phyloP scores from a whole-genome alignment of 2,329 filamentous ascomycete species.

The Atkinsonella hypoxylon region DNA sequence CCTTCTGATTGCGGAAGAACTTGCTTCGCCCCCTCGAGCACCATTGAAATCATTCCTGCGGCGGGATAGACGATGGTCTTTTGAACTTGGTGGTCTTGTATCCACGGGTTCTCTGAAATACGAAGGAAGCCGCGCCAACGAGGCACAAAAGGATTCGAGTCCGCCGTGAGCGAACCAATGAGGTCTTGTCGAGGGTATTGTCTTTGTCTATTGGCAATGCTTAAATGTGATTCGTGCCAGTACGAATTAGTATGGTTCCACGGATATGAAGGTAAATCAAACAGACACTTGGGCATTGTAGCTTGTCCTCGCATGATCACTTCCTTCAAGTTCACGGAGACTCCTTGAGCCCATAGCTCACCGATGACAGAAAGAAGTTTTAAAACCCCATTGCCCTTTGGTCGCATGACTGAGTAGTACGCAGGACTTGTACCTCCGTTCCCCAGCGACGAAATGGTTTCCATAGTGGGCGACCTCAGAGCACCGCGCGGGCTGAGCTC shows the following conservation, averaged over 20 bases:
- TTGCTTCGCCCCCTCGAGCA: constrained; percentile 33
- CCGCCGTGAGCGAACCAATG: constrained; percentile 33
- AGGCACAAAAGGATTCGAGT: constrained; percentile 32
- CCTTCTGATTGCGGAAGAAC: constrained; percentile 15
- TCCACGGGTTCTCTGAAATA: constrained; percentile 37
- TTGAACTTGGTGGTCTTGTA: constrained; percentile 38
- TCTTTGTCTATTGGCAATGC: constrained; percentile 30
- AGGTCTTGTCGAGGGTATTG: constrained; percentile 36
- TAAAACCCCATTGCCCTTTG: constrained; percentile 11
- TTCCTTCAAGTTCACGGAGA: constrained; percentile 18
- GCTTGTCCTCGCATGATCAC: constrained; percentile 13
- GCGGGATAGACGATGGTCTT: constrained; percentile 38
- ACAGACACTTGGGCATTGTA: constrained; percentile 22
- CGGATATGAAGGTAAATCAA: constrained; percentile 37
- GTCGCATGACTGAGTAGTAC: constrained; percentile 19
- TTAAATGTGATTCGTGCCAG: constrained; percentile 41
- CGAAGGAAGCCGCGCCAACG: constrained; percentile 39
- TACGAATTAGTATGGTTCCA: constrained; percentile 42
- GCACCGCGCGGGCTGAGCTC: constrained; percentile 29
- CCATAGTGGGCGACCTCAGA: constrained; percentile 24
- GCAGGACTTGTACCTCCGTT: constrained; percentile 3
- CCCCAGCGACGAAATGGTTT: constrained; percentile 18
- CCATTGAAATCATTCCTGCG: constrained; percentile 38
- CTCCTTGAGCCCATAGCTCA: constrained; percentile 25
- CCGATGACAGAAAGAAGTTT: constrained; percentile 22